Evolutionary conservation across 2,329 filamentous ascomycete species (phyloP).

Genomic region (Penicillium sp.): DNA sequence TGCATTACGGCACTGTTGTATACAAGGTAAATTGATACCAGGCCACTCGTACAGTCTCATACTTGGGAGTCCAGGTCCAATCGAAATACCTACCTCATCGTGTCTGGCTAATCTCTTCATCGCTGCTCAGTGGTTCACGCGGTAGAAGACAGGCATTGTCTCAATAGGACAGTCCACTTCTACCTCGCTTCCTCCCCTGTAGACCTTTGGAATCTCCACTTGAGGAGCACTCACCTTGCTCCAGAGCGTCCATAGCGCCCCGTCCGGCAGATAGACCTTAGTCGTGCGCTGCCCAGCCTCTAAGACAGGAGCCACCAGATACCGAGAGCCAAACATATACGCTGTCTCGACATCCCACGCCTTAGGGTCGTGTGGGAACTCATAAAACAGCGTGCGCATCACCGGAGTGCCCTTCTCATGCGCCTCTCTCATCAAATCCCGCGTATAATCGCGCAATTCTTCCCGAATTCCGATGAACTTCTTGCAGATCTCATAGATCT

Average conservation of each 20-base stretch:
- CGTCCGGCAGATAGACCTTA: conserved; percentile 58
- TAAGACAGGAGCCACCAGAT: conserved; percentile 62
- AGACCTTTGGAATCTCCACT: conserved; percentile 16
- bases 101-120: not conserved
- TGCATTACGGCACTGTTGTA: conserved; percentile 5
- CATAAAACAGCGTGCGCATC: conserved; percentile 66
- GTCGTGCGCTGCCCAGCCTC: conserved; percentile 50
- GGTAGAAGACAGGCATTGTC: conserved; percentile 53
- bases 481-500: conserved; percentile 63
- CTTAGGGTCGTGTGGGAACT: conserved; percentile 60
- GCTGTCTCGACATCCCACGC: conserved; percentile 63
- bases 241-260: conserved; percentile 51
- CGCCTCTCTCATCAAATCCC: conserved; percentile 62
- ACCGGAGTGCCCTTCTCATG: conserved; percentile 64
- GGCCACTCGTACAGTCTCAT: not conserved
- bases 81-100: not conserved
- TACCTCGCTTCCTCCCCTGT: conserved; percentile 47
- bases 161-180: conserved; percentile 51
- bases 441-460: conserved; percentile 60
- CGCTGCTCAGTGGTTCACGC: conserved; percentile 3
- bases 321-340: conserved; percentile 67
- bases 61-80: not conserved
- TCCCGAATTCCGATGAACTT: conserved; percentile 64
- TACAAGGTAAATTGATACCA: not conserved
- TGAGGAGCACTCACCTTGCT: conserved; percentile 32